phyloP scores from a whole-genome alignment of 1,284 basidiomycete species.

The Lignosus rhinocerotis region DNA sequence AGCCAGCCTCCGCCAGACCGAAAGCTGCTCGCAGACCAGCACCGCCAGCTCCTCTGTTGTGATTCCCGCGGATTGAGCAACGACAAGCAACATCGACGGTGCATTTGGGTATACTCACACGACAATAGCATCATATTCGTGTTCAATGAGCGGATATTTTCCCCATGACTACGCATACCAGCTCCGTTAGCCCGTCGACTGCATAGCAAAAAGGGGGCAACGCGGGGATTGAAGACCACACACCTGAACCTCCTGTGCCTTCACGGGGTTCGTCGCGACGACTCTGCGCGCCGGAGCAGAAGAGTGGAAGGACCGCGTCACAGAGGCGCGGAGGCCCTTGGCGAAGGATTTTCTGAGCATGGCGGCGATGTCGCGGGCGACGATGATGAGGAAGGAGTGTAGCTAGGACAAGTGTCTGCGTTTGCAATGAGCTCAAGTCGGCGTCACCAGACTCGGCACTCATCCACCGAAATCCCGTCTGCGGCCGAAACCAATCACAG shows the following conservation, averaged over 20 bases:
- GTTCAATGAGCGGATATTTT: constrained; percentile 96
- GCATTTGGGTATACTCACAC: constrained; percentile 64
- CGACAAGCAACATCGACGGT: neutral
- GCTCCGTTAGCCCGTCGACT: constrained; percentile 51
- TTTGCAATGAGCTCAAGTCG: constrained; percentile 1
- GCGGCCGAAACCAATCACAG: constrained; percentile 28
- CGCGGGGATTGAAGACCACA: constrained; percentile 17
- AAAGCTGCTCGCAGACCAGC: constrained; percentile 98
- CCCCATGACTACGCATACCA: constrained; percentile 51
- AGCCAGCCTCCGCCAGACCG: constrained; percentile 97
- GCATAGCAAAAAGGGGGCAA: constrained; percentile 19
- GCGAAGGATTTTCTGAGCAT: constrained; percentile 40
- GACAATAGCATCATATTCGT: constrained; percentile 96
- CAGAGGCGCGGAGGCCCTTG: constrained; percentile 45
- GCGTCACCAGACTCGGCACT: constrained; percentile 23
- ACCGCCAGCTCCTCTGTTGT: constrained; percentile 96
- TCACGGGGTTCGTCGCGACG: constrained; percentile 76
- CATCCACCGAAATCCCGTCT: constrained; percentile 27
- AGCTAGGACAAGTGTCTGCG: constrained; percentile 19
- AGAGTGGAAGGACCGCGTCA: constrained; percentile 59
- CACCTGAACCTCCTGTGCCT: constrained; percentile 83
- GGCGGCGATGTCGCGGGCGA: constrained; percentile 24
- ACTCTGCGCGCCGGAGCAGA: constrained; percentile 61
- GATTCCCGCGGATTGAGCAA: constrained; percentile 1
- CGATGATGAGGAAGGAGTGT: constrained; percentile 23